A percentile compares a stretch with the other conserved stretches of the same genome.
phyloP scores from a whole-genome alignment of 2,329 filamentous ascomycete species.

The Aspergillus floridensis region DNA sequence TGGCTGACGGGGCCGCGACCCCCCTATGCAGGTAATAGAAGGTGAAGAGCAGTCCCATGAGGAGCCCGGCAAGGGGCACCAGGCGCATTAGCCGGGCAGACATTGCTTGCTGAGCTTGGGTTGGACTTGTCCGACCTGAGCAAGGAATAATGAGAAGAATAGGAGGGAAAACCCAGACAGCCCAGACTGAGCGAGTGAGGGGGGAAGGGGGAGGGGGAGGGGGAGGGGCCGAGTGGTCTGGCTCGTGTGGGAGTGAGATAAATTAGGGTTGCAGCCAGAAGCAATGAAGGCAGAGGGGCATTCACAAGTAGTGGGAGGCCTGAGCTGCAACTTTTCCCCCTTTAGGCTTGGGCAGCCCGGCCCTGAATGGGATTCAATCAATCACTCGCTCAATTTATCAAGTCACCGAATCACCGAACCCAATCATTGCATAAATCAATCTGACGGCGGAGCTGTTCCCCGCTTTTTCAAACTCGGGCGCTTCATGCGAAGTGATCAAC shows the following conservation, averaged over 20 bases:
- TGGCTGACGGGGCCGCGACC: neutral
- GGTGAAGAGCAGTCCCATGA: neutral
- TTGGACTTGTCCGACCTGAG: neutral
- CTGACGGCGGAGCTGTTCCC: neutral
- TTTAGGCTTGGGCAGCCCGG: neutral
- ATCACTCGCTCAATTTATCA: too few relatives aligned
- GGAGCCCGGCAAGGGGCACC: neutral
- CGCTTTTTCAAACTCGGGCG: neutral
- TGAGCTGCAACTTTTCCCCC: neutral
- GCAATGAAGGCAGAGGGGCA: neutral
- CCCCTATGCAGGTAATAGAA: neutral
- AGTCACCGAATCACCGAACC: too few relatives aligned
- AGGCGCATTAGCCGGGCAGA: neutral
- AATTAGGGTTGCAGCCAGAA: slow-evolving; percentile 7
- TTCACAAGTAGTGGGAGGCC: neutral
- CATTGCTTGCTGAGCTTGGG: neutral
- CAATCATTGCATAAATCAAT: neutral
- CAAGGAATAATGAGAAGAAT: neutral
- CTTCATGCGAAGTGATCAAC: neutral
- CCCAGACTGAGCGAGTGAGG: neutral
- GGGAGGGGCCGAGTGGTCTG: neutral
- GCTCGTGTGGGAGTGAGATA: neutral
- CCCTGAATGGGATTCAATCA: too few relatives aligned
- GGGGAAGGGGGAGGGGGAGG: neutral
- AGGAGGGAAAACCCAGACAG: neutral